Conservation (phyloP, 352 stramenopile genomes). For the Globisporangium iwayamae region DNA sequence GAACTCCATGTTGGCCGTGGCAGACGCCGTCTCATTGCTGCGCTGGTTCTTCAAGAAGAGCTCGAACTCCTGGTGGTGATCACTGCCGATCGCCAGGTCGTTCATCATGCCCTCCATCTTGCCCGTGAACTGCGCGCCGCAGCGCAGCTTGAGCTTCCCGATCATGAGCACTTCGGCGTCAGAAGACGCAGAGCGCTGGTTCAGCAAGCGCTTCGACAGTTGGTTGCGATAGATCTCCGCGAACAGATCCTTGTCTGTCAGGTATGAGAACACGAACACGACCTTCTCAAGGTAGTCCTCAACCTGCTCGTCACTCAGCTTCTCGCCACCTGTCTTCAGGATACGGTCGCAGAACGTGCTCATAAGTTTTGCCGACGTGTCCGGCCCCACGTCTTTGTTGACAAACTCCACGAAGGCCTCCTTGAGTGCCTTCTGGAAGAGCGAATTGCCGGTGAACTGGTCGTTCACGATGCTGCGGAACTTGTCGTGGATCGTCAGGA, state of each 20-base stretch:
- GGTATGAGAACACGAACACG: conserved; percentile 98
- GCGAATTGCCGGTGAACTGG: conserved; percentile 95
- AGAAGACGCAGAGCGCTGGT: conserved; percentile 96
- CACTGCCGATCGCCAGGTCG: conserved; percentile 95
- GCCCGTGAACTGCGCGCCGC: conserved; percentile 98
- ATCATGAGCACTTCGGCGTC: conserved; percentile 99
- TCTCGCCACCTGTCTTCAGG: conserved; percentile 97
- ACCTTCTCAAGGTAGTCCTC: conserved; percentile 97
- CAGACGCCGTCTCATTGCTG: conserved; percentile 50
- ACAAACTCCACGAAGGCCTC: conserved; percentile 99
- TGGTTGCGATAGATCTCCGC: conserved; percentile 99
- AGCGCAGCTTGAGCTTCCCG: conserved; percentile 98
- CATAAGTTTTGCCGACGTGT: conserved; percentile 99
- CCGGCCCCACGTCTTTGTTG: conserved; percentile 97
- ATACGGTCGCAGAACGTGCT: conserved; percentile 99
- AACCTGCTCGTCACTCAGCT: conserved; percentile 96
- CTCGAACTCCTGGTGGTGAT: conserved; percentile 97
- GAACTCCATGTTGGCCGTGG: conserved; percentile 88
- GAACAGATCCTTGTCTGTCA: conserved; percentile 99
- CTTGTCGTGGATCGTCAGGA: conserved; percentile 97
- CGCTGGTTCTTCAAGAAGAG: conserved; percentile 86
- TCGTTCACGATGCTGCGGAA: conserved; percentile 97
- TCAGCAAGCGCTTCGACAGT: conserved; percentile 97
- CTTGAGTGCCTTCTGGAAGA: conserved; percentile 99
- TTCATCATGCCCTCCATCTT: conserved; percentile 99